Percentiles rank a stretch among this genome's conserved stretches.
Evolutionary conservation across 2,329 filamentous ascomycete species (phyloP).

Genomic region (Coleophoma cylindrospora): DNA sequence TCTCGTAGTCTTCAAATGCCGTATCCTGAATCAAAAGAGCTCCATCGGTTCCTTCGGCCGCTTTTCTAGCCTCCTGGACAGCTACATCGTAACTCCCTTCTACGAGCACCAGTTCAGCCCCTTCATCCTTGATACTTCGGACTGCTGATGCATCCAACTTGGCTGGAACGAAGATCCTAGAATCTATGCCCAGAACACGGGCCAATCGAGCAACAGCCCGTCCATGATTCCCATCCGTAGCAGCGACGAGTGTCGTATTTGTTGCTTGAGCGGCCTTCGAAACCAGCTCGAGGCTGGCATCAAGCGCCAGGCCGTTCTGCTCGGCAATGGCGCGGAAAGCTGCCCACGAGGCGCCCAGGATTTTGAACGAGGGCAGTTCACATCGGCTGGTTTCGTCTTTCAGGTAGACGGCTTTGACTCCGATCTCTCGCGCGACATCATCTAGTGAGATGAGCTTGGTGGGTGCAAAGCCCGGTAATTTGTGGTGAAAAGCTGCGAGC

Average conservation of each 20-base stretch:
- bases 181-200: slow-evolving; percentile 46
- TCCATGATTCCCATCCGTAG: slow-evolving; percentile 75
- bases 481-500: slow-evolving; percentile 45
- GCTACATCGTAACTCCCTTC: slow-evolving; percentile 61
- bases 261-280: slow-evolving; percentile 18
- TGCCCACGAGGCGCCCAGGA: slow-evolving; percentile 73
- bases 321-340: slow-evolving; percentile 51
- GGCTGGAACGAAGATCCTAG: slow-evolving; percentile 57
- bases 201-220: slow-evolving; percentile 68
- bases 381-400: slow-evolving; percentile 68
- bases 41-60: slow-evolving; percentile 31
- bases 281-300: slow-evolving; percentile 38
- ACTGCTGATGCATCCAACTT: slow-evolving; percentile 50
- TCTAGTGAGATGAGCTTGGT: slow-evolving; percentile 51
- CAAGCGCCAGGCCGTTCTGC: slow-evolving; percentile 36
- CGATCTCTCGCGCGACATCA: slow-evolving; percentile 48
- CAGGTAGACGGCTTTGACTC: slow-evolving; percentile 51
- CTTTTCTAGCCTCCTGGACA: slow-evolving; percentile 42
- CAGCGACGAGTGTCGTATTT: slow-evolving; percentile 48
- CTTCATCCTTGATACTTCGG: slow-evolving; percentile 54
- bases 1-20: slow-evolving; percentile 59
- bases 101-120: slow-evolving; percentile 50
- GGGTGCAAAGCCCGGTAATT: slow-evolving; percentile 48
- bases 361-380: slow-evolving; percentile 70
- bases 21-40: slow-evolving; percentile 65